Base-by-base conservation (phyloP, 345 rosid genomes). In the Citrus hindsii region DNA sequence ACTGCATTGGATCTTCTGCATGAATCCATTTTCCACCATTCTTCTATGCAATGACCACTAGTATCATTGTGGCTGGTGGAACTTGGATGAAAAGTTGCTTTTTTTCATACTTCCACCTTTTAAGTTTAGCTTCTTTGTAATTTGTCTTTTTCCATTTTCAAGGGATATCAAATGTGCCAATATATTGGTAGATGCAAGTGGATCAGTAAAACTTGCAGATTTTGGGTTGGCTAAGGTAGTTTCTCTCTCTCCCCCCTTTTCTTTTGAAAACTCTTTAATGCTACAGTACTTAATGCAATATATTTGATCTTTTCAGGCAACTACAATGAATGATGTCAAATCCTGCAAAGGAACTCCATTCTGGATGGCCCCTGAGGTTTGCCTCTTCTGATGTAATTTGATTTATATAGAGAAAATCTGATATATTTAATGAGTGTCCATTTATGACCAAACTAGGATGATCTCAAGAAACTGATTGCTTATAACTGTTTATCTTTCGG, bases 361-460 rank as follows among this genome's bases (percentile, higher is more conserved):
- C 81, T 95, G 98, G 98, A 95, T 92, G 98, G 99, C 99, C 65
- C 99, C 99, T 37, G 98, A 95, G 98, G 99, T 95, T 74, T 82
- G 84, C 48, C 64, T 84, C 71, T 69, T 74, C 78, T 60, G 66
- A 76, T 65, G 72, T 48, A 64, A 67, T 77, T 12, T 74, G 46
- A 27, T 69, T 13, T 64, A 6, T 65, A 69, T 71, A n/a, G n/a
- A 46, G 59, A 60, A 73, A 38, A 9, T 61, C 2, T 60, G 27
- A 27, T 63, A 14, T 24, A 16, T 73, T 64, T 56, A 38, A 3
- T 4, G 35, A n/a, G 13, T 32, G 30, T 35, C 7, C 25, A 32
- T 38, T 18, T 33, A 22, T 74, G 30, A 37, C 21, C 61, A 3
- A 73, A 62, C 12, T 42, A 10, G 58, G 6, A 14, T 21, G 59